A percentile compares a stretch with the other conserved stretches of the same genome.
Conservation (phyloP, 352 stramenopile species). For the Pythium phragmiticola region DNA sequence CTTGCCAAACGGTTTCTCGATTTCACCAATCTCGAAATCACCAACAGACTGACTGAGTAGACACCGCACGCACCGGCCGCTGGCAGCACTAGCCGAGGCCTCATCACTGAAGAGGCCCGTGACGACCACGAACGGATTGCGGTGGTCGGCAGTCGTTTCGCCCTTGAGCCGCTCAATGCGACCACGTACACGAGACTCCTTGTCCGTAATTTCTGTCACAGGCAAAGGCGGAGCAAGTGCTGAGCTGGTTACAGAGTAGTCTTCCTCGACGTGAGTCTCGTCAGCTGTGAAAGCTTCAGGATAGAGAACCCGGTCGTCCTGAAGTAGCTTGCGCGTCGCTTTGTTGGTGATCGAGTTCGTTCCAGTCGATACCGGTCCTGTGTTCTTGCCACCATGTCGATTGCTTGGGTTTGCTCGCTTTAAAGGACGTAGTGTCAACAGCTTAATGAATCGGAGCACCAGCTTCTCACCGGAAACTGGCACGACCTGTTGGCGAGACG, state of each 20-base stretch:
- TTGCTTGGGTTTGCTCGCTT: conserved; percentile 24
- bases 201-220: background rate
- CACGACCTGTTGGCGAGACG: background rate
- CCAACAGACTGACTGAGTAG: conserved; percentile 7
- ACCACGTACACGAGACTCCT: background rate
- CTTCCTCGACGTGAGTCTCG: background rate
- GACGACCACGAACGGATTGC: conserved; percentile 68
- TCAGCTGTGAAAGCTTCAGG: conserved; percentile 34
- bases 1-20: conserved; percentile 79
- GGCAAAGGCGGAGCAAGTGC: background rate
- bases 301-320: conserved; percentile 46
- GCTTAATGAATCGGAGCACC: conserved; percentile 64
- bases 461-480: conserved; percentile 43
- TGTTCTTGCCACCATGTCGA: background rate
- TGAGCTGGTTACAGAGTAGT: no score
- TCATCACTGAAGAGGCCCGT: conserved; percentile 53
- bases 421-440: conserved; percentile 37
- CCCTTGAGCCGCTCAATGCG: conserved; percentile 67
- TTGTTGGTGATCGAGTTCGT: background rate
- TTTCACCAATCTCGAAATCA: conserved; percentile 36
- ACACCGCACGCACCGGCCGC: conserved; percentile 30
- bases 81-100: conserved; percentile 35
- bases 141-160: conserved; percentile 54
- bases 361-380: background rate
- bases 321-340: conserved; percentile 32